Evolutionary conservation across 176 grass and related monocot species (phyloP).

Genomic region (Paspalum vaginatum): DNA sequence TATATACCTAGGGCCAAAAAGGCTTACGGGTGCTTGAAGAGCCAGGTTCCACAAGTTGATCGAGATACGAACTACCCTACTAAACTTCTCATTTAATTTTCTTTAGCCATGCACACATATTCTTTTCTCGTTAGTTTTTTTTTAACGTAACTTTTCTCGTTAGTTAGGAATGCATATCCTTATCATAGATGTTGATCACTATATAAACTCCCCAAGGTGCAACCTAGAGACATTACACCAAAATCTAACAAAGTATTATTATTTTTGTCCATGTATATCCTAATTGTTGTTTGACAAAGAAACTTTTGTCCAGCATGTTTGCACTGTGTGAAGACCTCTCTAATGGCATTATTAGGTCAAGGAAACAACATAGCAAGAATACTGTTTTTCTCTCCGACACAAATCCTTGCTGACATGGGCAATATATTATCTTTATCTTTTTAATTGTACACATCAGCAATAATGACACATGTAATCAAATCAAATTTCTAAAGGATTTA

Average conservation of each 20-base stretch:
- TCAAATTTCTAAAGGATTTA: too few species aligned
- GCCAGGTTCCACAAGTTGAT: not conserved
- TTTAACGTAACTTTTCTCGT: too few species aligned
- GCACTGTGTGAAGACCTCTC: not conserved
- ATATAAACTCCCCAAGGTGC: slow-evolving; percentile 31
- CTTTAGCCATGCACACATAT: not conserved
- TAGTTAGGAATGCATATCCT: not conserved
- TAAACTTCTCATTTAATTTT: not conserved
- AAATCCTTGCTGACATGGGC: not conserved
- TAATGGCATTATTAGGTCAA: not conserved
- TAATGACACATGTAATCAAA: not conserved
- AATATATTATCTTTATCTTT: not conserved
- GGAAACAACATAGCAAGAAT: not conserved
- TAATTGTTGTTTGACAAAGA: not conserved
- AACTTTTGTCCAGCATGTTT: not conserved
- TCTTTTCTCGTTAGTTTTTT: not conserved
- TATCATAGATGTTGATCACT: slow-evolving; percentile 16
- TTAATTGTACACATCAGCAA: not conserved
- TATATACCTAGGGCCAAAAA: not conserved
- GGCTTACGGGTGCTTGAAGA: slow-evolving; percentile 29
- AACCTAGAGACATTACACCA: slow-evolving; percentile 10
- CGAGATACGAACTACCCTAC: not conserved
- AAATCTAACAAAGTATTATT: not conserved
- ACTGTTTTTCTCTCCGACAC: not conserved
- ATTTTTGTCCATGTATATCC: slow-evolving; percentile 25